Evolutionary conservation across 176 grass and related monocot genomes (phyloP).

Genomic region (Juncus inflexus): DNA sequence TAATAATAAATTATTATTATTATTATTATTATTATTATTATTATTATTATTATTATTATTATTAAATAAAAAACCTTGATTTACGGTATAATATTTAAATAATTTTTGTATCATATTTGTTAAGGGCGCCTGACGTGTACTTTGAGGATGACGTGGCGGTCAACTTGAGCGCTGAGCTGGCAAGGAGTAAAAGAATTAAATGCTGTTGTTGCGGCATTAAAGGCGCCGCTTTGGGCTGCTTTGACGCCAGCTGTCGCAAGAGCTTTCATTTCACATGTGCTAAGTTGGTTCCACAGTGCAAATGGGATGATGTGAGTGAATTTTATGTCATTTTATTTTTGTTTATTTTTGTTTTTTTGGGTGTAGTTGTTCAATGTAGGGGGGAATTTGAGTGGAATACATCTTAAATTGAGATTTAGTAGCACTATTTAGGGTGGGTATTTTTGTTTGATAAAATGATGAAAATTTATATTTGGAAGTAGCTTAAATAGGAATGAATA

Average conservation of each 20-base stretch:
- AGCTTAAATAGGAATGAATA: neutral
- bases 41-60: no score
- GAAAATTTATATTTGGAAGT: no score
- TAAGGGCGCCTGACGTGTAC: conserved; percentile 94
- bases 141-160: conserved; percentile 66
- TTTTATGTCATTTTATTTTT: neutral
- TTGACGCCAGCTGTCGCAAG: conserved; percentile 68
- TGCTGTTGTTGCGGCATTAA: conserved; percentile 85
- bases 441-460: no score
- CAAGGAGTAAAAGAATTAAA: conserved; percentile 86
- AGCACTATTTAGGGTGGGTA: no score
- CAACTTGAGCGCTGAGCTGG: conserved; percentile 65
- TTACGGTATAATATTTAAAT: no score
- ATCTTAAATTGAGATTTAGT: neutral
- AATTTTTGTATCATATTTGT: no score
- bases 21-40: no score
- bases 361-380: neutral
- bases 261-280: conserved; percentile 94
- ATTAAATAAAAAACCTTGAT: no score
- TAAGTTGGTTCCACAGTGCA: conserved; percentile 73
- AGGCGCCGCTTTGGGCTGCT: conserved; percentile 94
- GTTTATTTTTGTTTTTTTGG: neutral
- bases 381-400: neutral
- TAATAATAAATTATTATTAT: no score
- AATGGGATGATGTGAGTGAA: conserved; percentile 83